Base-by-base conservation (phyloP, 2,329 filamentous ascomycete species). In the Aspergillus fructus region DNA sequence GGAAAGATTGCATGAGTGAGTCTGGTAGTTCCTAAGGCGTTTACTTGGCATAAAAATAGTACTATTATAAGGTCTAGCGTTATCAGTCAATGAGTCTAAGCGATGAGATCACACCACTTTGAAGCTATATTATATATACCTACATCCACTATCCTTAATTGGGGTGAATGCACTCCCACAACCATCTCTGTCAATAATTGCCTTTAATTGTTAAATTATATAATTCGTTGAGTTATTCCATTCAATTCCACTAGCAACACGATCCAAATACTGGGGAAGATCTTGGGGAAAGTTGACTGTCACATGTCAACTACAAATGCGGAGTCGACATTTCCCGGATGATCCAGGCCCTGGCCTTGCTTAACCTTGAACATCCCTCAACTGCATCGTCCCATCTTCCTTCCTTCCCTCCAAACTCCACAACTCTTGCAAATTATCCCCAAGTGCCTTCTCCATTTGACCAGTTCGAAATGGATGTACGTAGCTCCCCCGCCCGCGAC, bases 1-100 rank as follows among this genome's bases (percentile, higher is more conserved):
- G 94, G 94, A 17, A 87, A 87, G 62, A 89, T 97, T 62, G 67
- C 62, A 48, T 65, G 33, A 55, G 37, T 45, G 27, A 30, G 27
- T 8, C 27, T 8, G 27, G 9, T 30, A 9, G 9, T 30, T 30
- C 4, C 27, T 9, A 30, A 4, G 27, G 27, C 27, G 27, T 30
- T 30, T 30, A 11, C 5, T 46, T 23, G 24, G 23, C n/a, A 30
- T 42, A 43, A 34, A 55, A 41, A 8, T 46, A 30, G 24, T 21
- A 21, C 21, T 30, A 30, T 30, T 9, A 40, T 46, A 46, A 30
- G 5, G 27, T 45, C 34, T 49, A 48, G 46, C 43, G 45, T 47
- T 48, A 48, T 33, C 11, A 40, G 23, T 27, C 23, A 21, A 21
- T 17, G 37, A 41, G 21, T 50, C n/a, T 8, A 33, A 41, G n/a